Percentiles rank a stretch among this genome's conserved stretches.
phyloP scores from a whole-genome alignment of 768 basidiomycete species.

The Podaxis mareebaensis region DNA sequence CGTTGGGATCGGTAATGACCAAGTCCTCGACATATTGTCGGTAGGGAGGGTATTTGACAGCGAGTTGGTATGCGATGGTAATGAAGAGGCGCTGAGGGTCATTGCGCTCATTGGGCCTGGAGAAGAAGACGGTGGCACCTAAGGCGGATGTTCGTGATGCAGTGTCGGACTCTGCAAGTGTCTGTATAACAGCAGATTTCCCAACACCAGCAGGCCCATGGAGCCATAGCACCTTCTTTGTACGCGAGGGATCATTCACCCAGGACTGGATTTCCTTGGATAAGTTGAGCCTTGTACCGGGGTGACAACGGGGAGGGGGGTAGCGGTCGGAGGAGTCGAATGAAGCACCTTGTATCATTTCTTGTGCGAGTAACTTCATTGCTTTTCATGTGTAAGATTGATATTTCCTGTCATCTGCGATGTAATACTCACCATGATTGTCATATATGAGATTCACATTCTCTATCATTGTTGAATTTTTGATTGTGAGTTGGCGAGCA shows the following conservation, averaged over 20 bases:
- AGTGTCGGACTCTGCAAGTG: background rate
- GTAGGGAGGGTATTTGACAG: constrained; percentile 4
- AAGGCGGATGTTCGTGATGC: background rate
- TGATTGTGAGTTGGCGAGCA: too few species aligned
- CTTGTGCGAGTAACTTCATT: background rate
- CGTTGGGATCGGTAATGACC: constrained; percentile 9
- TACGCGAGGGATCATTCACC: background rate
- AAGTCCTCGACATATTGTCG: constrained; percentile 10
- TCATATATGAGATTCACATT: too few species aligned
- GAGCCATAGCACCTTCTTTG: background rate
- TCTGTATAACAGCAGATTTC: constrained; percentile 15
- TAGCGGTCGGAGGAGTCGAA: constrained; percentile 9
- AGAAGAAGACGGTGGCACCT: constrained; percentile 26
- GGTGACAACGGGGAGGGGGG: constrained; percentile 4
- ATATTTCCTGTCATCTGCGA: background rate
- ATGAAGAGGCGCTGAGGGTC: constrained; percentile 18
- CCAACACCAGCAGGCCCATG: constrained; percentile 8
- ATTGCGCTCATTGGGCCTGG: constrained; percentile 4
- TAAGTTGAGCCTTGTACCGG: constrained; percentile 1
- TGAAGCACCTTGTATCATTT: constrained; percentile 4
- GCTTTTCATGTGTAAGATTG: background rate
- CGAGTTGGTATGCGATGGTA: constrained; percentile 26
- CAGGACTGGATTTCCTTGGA: background rate
- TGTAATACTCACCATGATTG: too few species aligned
- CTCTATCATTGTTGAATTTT: too few species aligned